These are phyloP conservation scores for Tritrichomonas musculus DNA, from an alignment of 208 protist genomes.

Conservation along the genomic window DNA sequence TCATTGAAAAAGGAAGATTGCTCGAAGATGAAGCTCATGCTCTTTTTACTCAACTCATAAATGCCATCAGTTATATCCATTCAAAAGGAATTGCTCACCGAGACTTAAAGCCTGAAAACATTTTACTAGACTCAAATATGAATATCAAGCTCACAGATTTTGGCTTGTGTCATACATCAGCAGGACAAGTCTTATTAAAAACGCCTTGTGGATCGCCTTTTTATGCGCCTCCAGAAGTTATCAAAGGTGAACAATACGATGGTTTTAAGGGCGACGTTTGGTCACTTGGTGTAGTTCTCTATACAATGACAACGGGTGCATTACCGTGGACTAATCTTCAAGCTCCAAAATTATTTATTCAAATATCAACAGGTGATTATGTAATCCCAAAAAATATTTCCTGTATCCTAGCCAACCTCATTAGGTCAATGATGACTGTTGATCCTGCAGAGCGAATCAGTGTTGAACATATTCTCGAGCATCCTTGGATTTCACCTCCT, in stretches of 20 bases:
- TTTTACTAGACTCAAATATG: neutral
- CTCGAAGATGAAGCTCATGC: neutral
- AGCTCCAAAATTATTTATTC: too few species aligned
- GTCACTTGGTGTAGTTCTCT: neutral
- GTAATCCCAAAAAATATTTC: too few species aligned
- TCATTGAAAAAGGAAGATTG: neutral
- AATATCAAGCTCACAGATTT: neutral
- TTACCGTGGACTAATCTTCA: too few species aligned
- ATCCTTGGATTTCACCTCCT: neutral
- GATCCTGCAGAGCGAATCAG: neutral
- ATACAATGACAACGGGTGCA: neutral
- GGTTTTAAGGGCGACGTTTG: neutral
- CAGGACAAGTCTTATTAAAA: neutral
- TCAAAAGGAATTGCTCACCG: neutral
- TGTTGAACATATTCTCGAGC: neutral
- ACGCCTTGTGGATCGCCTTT: neutral
- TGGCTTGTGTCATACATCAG: neutral
- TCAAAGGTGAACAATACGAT: neutral
- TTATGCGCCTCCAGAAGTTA: neutral
- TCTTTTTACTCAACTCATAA: neutral
- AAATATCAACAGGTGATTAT: too few species aligned
- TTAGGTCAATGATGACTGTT: neutral
- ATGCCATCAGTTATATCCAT: neutral
- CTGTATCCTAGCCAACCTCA: too few species aligned
- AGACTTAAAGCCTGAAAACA: neutral